Evolutionary conservation across 768 basidiomycete genomes (phyloP).

Genomic region (Boletus pseudopeckii): DNA sequence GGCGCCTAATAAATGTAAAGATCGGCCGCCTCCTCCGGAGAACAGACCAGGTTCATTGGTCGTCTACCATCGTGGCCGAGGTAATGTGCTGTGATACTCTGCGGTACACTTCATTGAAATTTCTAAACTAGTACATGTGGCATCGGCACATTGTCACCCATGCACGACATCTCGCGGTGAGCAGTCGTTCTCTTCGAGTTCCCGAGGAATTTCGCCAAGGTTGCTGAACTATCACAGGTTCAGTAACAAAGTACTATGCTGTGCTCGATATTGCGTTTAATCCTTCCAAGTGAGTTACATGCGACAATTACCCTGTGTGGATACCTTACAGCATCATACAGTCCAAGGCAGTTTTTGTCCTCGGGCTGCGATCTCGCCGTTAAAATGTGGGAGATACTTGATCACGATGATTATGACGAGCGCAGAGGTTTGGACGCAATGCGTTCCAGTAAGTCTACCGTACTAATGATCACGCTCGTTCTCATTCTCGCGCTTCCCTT

Average conservation of each 20-base stretch:
- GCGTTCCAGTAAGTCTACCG: conserved; percentile 14
- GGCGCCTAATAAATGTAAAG: neutral
- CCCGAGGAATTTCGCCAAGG: neutral
- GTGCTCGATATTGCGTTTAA: conserved; percentile 57
- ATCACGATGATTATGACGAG: conserved; percentile 17
- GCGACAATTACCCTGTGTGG: neutral
- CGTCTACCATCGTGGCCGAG: conserved; percentile 35
- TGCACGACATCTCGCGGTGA: conserved; percentile 20
- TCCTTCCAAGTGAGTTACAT: conserved; percentile 40
- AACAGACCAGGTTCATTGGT: conserved; percentile 48
- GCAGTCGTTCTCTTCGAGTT: neutral
- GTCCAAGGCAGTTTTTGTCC: conserved; percentile 41
- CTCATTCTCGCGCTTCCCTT: conserved; percentile 4
- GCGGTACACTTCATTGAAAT: neutral
- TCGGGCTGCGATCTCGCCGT: conserved; percentile 46
- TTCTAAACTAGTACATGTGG: conserved; percentile 14
- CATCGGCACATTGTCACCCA: conserved; percentile 18
- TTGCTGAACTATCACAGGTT: conserved; percentile 7
- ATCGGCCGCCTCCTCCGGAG: conserved; percentile 37
- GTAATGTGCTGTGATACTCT: conserved; percentile 9
- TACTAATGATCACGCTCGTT: neutral
- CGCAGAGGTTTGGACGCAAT: conserved; percentile 8
- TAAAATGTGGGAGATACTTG: conserved; percentile 39
- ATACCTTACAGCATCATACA: conserved; percentile 20
- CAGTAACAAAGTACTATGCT: conserved; percentile 44